Percentiles rank a stretch among this genome's conserved stretches.
These are phyloP conservation scores for Yueomyces sinensis DNA, from an alignment of 805 yeast species.

Conservation along the genomic window DNA sequence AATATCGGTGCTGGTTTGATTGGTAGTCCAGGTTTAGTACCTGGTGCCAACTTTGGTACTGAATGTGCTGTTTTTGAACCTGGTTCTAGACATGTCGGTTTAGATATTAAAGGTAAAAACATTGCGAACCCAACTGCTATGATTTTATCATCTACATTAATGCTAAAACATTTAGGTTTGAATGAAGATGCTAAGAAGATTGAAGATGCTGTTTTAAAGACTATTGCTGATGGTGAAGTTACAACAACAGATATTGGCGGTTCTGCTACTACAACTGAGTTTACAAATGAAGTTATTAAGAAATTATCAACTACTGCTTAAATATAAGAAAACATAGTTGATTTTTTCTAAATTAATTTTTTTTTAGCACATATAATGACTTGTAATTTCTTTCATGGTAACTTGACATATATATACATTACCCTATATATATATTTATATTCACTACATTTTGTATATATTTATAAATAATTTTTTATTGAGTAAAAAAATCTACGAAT, in stretches of 20 bases:
- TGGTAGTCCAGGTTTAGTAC: conserved; percentile 98
- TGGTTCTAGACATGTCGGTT: conserved; percentile 98
- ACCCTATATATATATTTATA: too few relatives aligned
- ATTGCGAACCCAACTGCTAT: conserved; percentile 97
- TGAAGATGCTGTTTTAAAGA: conserved; percentile 79
- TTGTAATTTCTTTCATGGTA: too few relatives aligned
- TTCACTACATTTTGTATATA: too few relatives aligned
- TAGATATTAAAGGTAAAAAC: conserved; percentile 88
- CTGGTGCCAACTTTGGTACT: conserved; percentile 97
- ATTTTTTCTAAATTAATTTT: too few relatives aligned
- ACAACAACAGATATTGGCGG: conserved; percentile 93
- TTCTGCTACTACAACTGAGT: conserved; percentile 75
- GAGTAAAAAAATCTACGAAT: too few relatives aligned
- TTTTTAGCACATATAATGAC: too few relatives aligned
- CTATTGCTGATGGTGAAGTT: conserved; percentile 74
- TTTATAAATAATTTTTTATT: too few relatives aligned
- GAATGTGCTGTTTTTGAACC: conserved; percentile 98
- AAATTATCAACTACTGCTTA: conserved; percentile 46
- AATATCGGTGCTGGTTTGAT: conserved; percentile 92
- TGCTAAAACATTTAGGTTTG: conserved; percentile 92
- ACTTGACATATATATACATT: too few relatives aligned
- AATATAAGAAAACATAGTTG: too few relatives aligned
- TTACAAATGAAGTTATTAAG: conserved; percentile 79
- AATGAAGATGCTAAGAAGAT: conserved; percentile 75
- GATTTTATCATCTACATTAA: conserved; percentile 80